Base-by-base conservation (phyloP, 2,329 filamentous ascomycete species). In the Pseudogymnoascus sp. region DNA sequence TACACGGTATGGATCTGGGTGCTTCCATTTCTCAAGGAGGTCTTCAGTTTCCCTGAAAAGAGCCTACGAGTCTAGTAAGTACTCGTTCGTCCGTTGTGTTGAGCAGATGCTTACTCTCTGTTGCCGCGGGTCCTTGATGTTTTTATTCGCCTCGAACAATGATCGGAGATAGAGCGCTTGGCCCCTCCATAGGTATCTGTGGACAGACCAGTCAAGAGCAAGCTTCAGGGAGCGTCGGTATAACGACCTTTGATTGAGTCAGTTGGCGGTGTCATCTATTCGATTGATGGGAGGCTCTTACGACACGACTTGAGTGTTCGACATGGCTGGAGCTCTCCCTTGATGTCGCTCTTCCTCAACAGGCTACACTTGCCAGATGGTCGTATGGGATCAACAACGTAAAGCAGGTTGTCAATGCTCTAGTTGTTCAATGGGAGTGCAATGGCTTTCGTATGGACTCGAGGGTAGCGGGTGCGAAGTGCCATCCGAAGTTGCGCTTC, bases 81-180 rank as follows among this genome's bases (percentile, higher is more conserved):
- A 33, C 29, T 55, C n/a, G 48, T 5, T 39, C 36, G 29, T 41
- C 60, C 29, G 10, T 42, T 62, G 44, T 61, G 48, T 61, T 44
- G 41, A 13, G 29, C 15, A 35, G 33, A 21, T 38, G 13, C 81
- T 66, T 82, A 96, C 93, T 78, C 88, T 87, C 78, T 93, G 89
- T 77, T 92, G 89, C 76, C 91, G 85, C 36, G 91, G 90, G 73
- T 97, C 91, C 63, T 84, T 85, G 64, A 97, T 81, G 73, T 91
- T 81, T 74, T 86, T 90, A 77, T 99, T 97, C 63, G 91, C 91
- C 75, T 99, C 94, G 74, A 97, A 99, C 12, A 97, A 83, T 38
- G 89, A 92, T 70, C 94, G 88, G 71, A 99, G 96, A 76, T 99
- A 97, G 66, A 97, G 80, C 33, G 94, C 94, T 77, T 97, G 94